Conservation (phyloP, 768 basidiomycete species). For the Amanita pallidorosea region DNA sequence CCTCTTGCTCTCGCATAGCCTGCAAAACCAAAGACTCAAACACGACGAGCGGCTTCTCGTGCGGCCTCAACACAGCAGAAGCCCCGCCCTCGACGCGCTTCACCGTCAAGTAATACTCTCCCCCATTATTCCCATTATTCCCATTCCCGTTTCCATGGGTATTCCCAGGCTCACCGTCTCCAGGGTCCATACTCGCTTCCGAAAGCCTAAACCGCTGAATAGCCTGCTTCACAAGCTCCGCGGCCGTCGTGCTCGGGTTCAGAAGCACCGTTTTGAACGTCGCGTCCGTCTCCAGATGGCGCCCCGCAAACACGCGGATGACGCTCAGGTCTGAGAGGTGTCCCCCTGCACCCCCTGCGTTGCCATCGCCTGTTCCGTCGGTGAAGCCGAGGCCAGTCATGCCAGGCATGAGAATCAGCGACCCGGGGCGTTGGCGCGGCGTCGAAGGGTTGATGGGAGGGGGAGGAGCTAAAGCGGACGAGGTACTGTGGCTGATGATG, state of each 20-base stretch:
- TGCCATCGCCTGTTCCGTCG: no score
- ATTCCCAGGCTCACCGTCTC: not conserved
- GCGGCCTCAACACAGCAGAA: conserved; percentile 57
- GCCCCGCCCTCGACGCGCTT: conserved; percentile 89
- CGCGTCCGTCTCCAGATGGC: conserved; percentile 82
- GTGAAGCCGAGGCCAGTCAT: conserved; percentile 22
- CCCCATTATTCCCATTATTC: conserved; percentile 30
- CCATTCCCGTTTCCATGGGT: not conserved
- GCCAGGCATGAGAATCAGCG: conserved; percentile 50
- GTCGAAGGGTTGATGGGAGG: conserved; percentile 22
- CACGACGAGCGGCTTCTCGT: conserved; percentile 78
- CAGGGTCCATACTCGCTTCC: conserved; percentile 9
- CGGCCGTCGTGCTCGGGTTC: conserved; percentile 74
- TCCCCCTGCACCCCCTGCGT: conserved; percentile 27
- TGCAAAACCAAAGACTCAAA: conserved; percentile 82
- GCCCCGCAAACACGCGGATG: conserved; percentile 91
- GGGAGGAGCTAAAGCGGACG: conserved; percentile 30
- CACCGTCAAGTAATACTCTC: conserved; percentile 79
- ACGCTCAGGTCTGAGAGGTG: conserved; percentile 82
- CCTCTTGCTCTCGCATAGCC: conserved; percentile 39
- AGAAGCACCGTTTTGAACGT: conserved; percentile 98
- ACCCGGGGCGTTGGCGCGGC: conserved; percentile 59
- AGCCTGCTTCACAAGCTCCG: conserved; percentile 83
- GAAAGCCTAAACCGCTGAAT: conserved; percentile 89
- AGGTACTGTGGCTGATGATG: not conserved